These are phyloP conservation scores for Ascochyta clinopodiicola DNA, from an alignment of 2,329 filamentous ascomycete species.

Conservation along the genomic window DNA sequence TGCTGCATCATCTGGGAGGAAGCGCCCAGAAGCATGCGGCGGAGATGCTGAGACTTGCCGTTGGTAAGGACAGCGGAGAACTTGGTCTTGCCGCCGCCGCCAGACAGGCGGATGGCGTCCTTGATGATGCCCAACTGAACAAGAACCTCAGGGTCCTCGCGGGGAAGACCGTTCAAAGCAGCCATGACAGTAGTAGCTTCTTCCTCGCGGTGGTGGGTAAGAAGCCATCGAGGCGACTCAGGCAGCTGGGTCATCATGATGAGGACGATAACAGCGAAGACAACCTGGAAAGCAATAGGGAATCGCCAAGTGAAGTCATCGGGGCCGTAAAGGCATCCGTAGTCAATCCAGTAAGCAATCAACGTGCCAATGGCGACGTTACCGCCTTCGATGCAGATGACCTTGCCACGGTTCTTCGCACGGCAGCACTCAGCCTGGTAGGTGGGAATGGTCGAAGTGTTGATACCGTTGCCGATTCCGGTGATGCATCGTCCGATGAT, in stretches of 20 bases:
- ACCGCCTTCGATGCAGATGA: constrained; percentile 65
- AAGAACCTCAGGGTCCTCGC: constrained; percentile 62
- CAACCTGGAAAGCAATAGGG: constrained; percentile 59
- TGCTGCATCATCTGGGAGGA: constrained; percentile 70
- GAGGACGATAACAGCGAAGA: constrained; percentile 51
- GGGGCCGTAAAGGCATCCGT: constrained; percentile 47
- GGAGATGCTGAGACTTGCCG: constrained; percentile 69
- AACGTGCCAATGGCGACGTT: constrained; percentile 57
- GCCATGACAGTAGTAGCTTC: constrained; percentile 58
- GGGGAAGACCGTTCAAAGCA: constrained; percentile 53
- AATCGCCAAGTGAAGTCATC: constrained; percentile 54
- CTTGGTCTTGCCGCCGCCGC: constrained; percentile 47
- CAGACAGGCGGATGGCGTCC: constrained; percentile 55
- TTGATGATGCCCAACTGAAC: constrained; percentile 68
- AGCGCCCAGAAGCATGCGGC: constrained; percentile 65
- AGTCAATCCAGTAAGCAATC: constrained; percentile 61
- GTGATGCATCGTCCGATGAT: constrained; percentile 60
- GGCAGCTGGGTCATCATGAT: constrained; percentile 46
- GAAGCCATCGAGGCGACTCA: constrained; percentile 42
- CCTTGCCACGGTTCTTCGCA: constrained; percentile 64
- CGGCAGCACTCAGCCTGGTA: constrained; percentile 60
- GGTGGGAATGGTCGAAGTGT: constrained; percentile 60
- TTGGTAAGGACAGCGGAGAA: constrained; percentile 63
- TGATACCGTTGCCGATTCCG: constrained; percentile 62
- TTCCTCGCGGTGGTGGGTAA: constrained; percentile 49